Percentiles rank a stretch among this genome's conserved stretches.
Conservation (phyloP, 2,329 filamentous ascomycete genomes). For the Leptographium galeiforme region DNA sequence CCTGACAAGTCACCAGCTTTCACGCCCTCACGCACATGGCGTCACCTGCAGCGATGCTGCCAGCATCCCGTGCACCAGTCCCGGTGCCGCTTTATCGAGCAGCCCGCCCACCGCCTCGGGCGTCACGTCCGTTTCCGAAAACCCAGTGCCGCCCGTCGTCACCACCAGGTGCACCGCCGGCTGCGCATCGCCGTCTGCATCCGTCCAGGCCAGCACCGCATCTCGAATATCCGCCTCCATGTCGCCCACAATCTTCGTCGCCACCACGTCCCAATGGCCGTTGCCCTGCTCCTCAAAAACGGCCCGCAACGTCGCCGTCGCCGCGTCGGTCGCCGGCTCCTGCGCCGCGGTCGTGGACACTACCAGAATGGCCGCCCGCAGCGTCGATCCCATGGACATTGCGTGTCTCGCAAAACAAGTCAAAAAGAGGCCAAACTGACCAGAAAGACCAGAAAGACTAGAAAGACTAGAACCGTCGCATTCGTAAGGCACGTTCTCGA, state of each 20-base stretch:
- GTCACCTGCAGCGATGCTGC: constrained; percentile 72
- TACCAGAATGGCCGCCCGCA: constrained; percentile 69
- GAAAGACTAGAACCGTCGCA: neutral
- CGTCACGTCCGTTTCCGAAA: constrained; percentile 71
- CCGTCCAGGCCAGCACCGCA: constrained; percentile 59
- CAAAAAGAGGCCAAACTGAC: neutral
- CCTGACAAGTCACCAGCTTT: neutral
- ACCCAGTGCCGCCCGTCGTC: constrained; percentile 87
- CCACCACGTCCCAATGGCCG: constrained; percentile 56
- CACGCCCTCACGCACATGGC: constrained; percentile 67
- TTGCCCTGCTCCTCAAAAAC: constrained; percentile 55
- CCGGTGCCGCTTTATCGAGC: constrained; percentile 74
- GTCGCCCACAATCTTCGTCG: constrained; percentile 69
- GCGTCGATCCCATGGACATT: constrained; percentile 23
- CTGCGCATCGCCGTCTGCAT: constrained; percentile 29
- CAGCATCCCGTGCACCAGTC: constrained; percentile 91
- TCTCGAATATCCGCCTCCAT: constrained; percentile 60
- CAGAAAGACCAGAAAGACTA: neutral
- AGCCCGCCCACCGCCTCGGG: constrained; percentile 79
- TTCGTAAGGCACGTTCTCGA: neutral
- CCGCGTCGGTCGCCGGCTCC: constrained; percentile 67
- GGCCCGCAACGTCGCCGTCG: constrained; percentile 50
- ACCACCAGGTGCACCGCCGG: constrained; percentile 56
- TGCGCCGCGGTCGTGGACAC: constrained; percentile 80
- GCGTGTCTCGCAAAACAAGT: neutral